Evolutionary conservation across 345 rosid genomes (phyloP).

Genomic region (Citrus sinensis): DVS_A1.0 CM039163.1:34504501-34505000

Average conservation of each 20-base stretch:
- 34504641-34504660: too few species aligned
- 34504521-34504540: not conserved
- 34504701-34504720: not conserved
- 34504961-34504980: conserved; percentile 67
- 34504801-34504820: conserved; percentile 9
- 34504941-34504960: conserved; percentile 61
- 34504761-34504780: not conserved
- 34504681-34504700: not conserved
- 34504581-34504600: not conserved
- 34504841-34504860: conserved; percentile 3
- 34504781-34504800: conserved; percentile 2
- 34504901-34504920: conserved; percentile 54
- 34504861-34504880: conserved; percentile 6
- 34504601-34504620: not conserved
- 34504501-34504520: not conserved
- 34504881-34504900: conserved; percentile 6
- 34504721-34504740: not conserved
- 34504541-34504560: not conserved
- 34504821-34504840: not conserved
- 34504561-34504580: not conserved
- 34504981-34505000: conserved; percentile 54
- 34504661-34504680: not conserved
- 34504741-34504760: not conserved
- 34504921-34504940: conserved; percentile 79
- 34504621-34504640: not conserved